phyloP scores from a whole-genome alignment of 2,329 filamentous ascomycete genomes.

The Pseudocercospora crystallina region DNA sequence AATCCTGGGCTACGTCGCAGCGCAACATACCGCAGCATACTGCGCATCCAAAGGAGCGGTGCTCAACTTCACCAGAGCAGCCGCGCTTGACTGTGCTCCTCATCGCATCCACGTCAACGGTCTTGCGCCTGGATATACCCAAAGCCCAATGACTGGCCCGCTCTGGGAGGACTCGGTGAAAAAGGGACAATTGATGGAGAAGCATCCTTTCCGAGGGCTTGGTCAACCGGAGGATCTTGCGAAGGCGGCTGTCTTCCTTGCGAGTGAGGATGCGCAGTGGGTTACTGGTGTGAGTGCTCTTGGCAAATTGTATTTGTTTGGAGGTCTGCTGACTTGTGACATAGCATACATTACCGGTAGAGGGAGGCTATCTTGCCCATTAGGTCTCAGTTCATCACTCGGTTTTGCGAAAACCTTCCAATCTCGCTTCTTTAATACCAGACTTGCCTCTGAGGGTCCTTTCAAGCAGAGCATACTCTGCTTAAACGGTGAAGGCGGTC shows the following conservation, averaged over 20 bases:
- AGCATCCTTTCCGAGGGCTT: constrained; percentile 37
- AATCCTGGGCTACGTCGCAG: constrained; percentile 45
- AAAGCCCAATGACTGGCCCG: constrained; percentile 24
- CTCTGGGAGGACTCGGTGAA: constrained; percentile 25
- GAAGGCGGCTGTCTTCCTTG: constrained; percentile 47
- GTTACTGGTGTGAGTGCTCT: constrained; percentile 22
- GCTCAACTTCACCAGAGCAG: constrained; percentile 28
- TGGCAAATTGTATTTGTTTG: not conserved
- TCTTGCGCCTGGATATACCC: constrained; percentile 30
- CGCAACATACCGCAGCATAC: constrained; percentile 37
- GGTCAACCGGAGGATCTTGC: constrained; percentile 43
- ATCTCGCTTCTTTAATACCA: no score
- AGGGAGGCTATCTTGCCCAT: constrained; percentile 21
- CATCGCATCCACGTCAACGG: constrained; percentile 32
- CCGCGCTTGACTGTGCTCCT: constrained; percentile 31
- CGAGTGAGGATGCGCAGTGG: constrained; percentile 40
- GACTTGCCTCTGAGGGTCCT: no score
- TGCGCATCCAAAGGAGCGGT: constrained; percentile 31
- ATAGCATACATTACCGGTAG: constrained; percentile 21
- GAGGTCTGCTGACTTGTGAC: constrained; percentile 2
- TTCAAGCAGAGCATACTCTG: no score
- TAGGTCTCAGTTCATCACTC: not conserved
- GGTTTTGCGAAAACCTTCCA: not conserved
- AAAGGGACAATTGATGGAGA: constrained; percentile 27
- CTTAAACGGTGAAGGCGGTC: no score